These are phyloP conservation scores for Penicillium canariense DNA, from an alignment of 495 filamentous ascomycete species.

Conservation along the genomic window DNA sequence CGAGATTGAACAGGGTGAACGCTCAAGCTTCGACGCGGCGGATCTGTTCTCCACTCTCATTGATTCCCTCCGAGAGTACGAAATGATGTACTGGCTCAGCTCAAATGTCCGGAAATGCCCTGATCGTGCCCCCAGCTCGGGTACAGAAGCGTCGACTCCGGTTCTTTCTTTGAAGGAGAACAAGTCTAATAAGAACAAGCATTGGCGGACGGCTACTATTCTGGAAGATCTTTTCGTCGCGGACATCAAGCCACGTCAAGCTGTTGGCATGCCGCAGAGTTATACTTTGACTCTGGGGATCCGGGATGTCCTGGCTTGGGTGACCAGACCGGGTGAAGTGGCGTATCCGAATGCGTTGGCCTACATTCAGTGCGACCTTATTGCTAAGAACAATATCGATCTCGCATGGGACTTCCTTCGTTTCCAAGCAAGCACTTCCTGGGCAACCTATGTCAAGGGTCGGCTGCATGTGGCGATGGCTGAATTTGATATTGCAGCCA, in stretches of 20 bases:
- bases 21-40: conserved; percentile 64
- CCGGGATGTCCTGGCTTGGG: conserved; percentile 50
- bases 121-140: conserved; percentile 15
- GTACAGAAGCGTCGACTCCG: conserved; percentile 22
- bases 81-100: conserved; percentile 79
- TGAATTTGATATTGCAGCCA: conserved; percentile 68
- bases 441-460: conserved; percentile 84
- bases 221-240: conserved; percentile 51
- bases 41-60: conserved; percentile 66
- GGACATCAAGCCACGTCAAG: conserved; percentile 45
- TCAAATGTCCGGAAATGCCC: conserved; percentile 46
- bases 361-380: conserved; percentile 66
- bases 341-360: conserved; percentile 47
- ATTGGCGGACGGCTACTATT: conserved; percentile 36
- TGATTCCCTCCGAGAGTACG: conserved; percentile 64
- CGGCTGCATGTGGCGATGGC: conserved; percentile 71
- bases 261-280: conserved; percentile 41
- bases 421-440: conserved; percentile 62
- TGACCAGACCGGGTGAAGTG: conserved; percentile 44
- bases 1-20: conserved; percentile 67
- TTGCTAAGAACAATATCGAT: conserved; percentile 66
- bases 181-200: conserved; percentile 21
- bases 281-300: conserved; percentile 49
- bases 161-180: conserved; percentile 30
- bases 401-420: conserved; percentile 72